These are phyloP conservation scores for Agroathelia rolfsii DNA, from an alignment of 1,284 basidiomycete species.

Conservation along the genomic window DNA sequence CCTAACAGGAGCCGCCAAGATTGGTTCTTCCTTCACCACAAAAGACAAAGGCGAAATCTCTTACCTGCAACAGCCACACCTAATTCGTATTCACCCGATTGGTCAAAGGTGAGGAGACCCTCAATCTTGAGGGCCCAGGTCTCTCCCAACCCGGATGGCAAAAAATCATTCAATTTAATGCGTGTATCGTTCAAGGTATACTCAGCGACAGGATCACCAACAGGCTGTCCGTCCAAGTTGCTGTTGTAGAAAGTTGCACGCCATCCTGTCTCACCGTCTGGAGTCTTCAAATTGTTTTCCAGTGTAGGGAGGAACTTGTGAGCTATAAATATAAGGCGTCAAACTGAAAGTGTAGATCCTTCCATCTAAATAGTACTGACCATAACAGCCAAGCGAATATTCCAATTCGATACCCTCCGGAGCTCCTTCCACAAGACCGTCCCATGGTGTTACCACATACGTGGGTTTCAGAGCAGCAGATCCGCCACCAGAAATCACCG, in stretches of 20 bases:
- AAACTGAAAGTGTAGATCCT: conserved; percentile 2
- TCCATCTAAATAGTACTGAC: conserved; percentile 23
- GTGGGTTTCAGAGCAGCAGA: conserved; percentile 65
- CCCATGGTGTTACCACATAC: conserved; percentile 59
- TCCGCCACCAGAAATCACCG: conserved; percentile 66
- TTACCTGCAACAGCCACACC: conserved; percentile 47
- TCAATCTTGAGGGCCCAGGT: conserved; percentile 43
- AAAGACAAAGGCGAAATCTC: conserved; percentile 4
- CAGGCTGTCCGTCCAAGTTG: conserved; percentile 33
- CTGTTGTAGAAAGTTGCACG: conserved; percentile 51
- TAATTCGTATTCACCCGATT: conserved; percentile 37
- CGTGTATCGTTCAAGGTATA: conserved; percentile 50
- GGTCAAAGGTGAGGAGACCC: conserved; percentile 32
- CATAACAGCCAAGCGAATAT: conserved; percentile 51
- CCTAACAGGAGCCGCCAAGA: conserved; percentile 18
- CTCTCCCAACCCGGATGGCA: conserved; percentile 37
- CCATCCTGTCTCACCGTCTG: conserved; percentile 47
- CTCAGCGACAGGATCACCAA: conserved; percentile 31
- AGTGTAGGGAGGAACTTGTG: conserved; percentile 56
- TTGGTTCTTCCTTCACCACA: neutral
- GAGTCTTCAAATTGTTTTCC: conserved; percentile 41
- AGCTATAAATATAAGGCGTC: conserved; percentile 23
- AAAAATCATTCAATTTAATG: conserved; percentile 57
- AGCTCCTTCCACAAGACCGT: conserved; percentile 41
- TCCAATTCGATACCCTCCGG: conserved; percentile 35